phyloP scores from a whole-genome alignment of 805 yeast genomes.

The Kurtzmaniella fragi region DNA sequence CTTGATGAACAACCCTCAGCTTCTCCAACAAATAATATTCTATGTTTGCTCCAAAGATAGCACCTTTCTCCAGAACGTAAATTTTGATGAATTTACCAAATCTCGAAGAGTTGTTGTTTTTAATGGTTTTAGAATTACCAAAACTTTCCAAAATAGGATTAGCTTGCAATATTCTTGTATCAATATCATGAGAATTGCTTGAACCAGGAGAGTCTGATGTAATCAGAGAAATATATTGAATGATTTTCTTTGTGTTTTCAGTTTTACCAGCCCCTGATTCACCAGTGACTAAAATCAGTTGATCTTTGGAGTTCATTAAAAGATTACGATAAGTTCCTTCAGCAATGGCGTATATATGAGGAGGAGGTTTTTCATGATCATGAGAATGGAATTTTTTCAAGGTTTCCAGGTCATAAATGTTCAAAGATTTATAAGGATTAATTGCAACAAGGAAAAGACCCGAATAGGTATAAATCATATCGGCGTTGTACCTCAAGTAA shows the following conservation, averaged over 20 bases:
- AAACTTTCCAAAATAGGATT: slow-evolving; percentile 94
- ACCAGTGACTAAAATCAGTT: slow-evolving; percentile 94
- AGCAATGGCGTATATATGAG: slow-evolving; percentile 85
- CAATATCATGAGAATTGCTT: slow-evolving; percentile 47
- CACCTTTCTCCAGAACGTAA: slow-evolving; percentile 59
- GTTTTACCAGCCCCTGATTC: slow-evolving; percentile 99
- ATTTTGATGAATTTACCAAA: slow-evolving; percentile 95
- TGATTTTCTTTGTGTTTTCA: slow-evolving; percentile 91
- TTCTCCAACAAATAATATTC: slow-evolving; percentile 94
- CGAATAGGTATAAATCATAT: slow-evolving; percentile 85
- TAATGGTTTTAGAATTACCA: slow-evolving; percentile 94
- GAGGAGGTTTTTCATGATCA: slow-evolving; percentile 42
- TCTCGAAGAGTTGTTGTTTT: slow-evolving; percentile 91
- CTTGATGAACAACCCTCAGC: slow-evolving; percentile 82
- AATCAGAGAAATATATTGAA: slow-evolving; percentile 83
- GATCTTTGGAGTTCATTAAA: slow-evolving; percentile 65
- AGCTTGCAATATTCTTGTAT: slow-evolving; percentile 82
- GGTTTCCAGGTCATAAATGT: slow-evolving; percentile 61
- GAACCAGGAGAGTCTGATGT: slow-evolving; percentile 26
- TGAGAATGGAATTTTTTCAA: slow-evolving; percentile 49
- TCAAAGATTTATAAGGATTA: slow-evolving; percentile 78
- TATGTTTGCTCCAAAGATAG: slow-evolving; percentile 82
- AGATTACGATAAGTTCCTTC: slow-evolving; percentile 81
- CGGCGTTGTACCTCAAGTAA: slow-evolving; percentile 68
- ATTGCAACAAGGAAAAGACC: slow-evolving; percentile 94